Evolutionary conservation across 352 stramenopile species (phyloP), one percentile per base, ranked within the genome.

Genomic region (Phytopythium vexans): DNA sequence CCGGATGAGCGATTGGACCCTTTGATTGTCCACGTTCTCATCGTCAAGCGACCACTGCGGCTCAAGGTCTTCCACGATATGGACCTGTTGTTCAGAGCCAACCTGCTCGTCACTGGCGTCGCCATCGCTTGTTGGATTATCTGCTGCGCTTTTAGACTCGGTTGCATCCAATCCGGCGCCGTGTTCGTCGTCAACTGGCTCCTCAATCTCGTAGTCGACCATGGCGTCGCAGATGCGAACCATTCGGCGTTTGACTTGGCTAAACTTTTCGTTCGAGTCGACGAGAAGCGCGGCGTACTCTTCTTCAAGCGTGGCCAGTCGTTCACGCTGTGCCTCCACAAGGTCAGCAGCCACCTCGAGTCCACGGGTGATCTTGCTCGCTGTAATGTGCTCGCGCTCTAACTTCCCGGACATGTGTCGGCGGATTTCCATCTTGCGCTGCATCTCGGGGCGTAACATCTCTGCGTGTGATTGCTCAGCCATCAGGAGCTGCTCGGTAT

Each of bases 371-470:
- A 88, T 54, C 49, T 90, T 92, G 16, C 66, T 72, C 1, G 68
- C 49, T 9, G 60, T 45, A 6, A 86, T 60, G 34, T 82, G 72
- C 36, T 88, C 75, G 32, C 70, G 73, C 42, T 90, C 77, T n/a
- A 87, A 52, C 9, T 64, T 83, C 0, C 71, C 80, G 3, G 77
- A 90, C 77, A 88, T 86, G 15, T 53, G 56, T 2, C 80, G 60
- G 40, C 73, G 74, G 7, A 72, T 31, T 3, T 74, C 73, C 0
- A 74, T 62, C 39, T 77, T 74, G 31, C 69, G 62, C 1, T 43
- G 60, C 58, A 86, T 74, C 56, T 90, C 75, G 3, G 77, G 77
- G 7, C 82, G 64, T 8, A 90, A 37, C 11, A 65, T 39, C 6
- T 77, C 64, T 10, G 77, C 65, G 53, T 90, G 80, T 0, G 63